phyloP scores from a whole-genome alignment of 345 rosid species.

The rapeseed (Brassica napus) region DNA sequence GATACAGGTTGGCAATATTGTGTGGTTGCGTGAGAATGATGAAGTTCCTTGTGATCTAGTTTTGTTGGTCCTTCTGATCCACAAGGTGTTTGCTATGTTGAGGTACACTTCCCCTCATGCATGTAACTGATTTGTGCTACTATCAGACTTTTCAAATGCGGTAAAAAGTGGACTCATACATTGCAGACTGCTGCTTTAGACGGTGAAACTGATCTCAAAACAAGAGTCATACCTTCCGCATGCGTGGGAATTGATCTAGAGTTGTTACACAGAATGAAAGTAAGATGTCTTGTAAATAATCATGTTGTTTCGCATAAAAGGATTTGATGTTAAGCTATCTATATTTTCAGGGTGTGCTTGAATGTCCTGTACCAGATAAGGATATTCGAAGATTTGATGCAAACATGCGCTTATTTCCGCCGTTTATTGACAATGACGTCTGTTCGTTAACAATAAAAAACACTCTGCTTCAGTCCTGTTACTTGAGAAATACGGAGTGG shows the following conservation, averaged over 20 bases:
- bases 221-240: conserved; percentile 86
- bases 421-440: conserved; percentile 90
- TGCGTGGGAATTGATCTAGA: conserved; percentile 90
- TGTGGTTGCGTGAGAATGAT: conserved; percentile 99
- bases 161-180: conserved; percentile 32
- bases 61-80: conserved; percentile 91
- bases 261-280: conserved; percentile 93
- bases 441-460: conserved; percentile 93
- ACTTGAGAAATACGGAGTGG: conserved; percentile 97
- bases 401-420: conserved; percentile 92
- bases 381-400: conserved; percentile 98
- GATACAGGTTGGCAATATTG: conserved; percentile 79
- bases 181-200: conserved; percentile 92
- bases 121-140: conserved; percentile 8
- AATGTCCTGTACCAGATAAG: conserved; percentile 92
- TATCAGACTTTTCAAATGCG: not conserved
- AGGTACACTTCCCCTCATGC: conserved; percentile 50
- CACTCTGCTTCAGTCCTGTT: conserved; percentile 95
- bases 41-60: conserved; percentile 99
- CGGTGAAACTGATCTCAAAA: conserved; percentile 97
- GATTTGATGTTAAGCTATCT: conserved; percentile 6
- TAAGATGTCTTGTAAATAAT: conserved; percentile 30
- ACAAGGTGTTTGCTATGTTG: conserved; percentile 89
- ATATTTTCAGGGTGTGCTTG: conserved; percentile 82
- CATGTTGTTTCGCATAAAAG: not conserved